phyloP scores from a whole-genome alignment of 768 basidiomycete genomes.

The Multifurca ochricompacta region DNA sequence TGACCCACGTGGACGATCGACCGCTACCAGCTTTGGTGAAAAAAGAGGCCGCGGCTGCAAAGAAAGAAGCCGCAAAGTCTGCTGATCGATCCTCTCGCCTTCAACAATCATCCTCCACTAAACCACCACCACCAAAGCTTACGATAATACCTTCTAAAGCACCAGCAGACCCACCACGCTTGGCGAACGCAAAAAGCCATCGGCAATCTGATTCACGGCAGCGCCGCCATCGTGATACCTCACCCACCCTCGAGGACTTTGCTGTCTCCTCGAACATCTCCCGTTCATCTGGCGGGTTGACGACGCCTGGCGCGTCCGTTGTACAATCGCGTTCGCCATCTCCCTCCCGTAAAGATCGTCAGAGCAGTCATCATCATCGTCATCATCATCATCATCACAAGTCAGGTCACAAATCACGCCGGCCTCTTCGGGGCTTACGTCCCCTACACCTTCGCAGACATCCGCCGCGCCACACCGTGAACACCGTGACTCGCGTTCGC shows the following conservation, averaged over 20 bases:
- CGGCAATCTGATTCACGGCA: neutral
- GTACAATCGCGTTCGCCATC: conserved; percentile 10
- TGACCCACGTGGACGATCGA: conserved; percentile 13
- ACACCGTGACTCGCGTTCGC: conserved; percentile 1
- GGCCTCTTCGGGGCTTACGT: conserved; percentile 17
- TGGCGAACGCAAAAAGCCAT: conserved; percentile 1
- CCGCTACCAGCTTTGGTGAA: conserved; percentile 12
- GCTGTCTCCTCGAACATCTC: conserved; percentile 18
- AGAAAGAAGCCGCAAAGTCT: neutral
- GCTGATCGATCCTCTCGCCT: conserved; percentile 1
- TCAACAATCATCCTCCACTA: conserved; percentile 8
- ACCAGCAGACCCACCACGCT: conserved; percentile 1
- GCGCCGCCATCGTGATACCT: neutral
- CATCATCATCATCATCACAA: too few relatives aligned
- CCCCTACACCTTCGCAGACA: conserved; percentile 11
- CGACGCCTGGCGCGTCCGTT: conserved; percentile 14
- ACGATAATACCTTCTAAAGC: conserved; percentile 8
- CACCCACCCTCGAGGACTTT: conserved; percentile 11
- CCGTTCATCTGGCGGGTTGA: conserved; percentile 15
- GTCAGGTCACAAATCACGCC: conserved; percentile 7
- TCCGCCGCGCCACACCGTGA: too few relatives aligned
- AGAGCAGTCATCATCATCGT: too few relatives aligned
- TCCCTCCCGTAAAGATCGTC: neutral
- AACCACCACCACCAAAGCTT: conserved; percentile 4
- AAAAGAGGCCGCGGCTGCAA: neutral